Evolutionary conservation across 2,329 filamentous ascomycete species (phyloP), one percentile per base, ranked within the genome.

Genomic region (Botrytis deweyae): DNA sequence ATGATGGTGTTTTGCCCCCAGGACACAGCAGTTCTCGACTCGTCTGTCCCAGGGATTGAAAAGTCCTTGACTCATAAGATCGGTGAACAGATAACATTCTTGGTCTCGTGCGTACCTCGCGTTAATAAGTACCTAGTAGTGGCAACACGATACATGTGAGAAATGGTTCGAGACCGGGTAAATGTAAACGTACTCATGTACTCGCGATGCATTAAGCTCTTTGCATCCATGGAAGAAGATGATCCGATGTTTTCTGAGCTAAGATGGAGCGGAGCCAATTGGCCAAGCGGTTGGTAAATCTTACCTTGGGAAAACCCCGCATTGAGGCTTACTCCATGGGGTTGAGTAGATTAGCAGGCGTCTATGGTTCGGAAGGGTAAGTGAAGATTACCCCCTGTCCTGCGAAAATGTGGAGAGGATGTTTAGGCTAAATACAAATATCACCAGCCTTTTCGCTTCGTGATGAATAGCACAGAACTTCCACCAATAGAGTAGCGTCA

Each of bases 141-240:
- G 36, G 49, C 66, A 55, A 42, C 25, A 33, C n/a, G 6, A 16
- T 58, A 58, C 52, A 58, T 33, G 5, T 58, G 49, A 58, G 52
- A 68, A 58, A 14, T 18, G 52, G 14, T 29, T 29, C n/a, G 52
- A 38, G 65, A 33, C 20, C 49, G 49, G 66, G 44, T 62, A 70
- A 70, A 62, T 44, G 18, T 14, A 25, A 49, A 63, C 25, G 36
- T 40, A 63, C 12, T 40, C 36, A 40, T 58, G 52, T 58, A 58
- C 52, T 58, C 52, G 52, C 12, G 61, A 61, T 44, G 67, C 52
- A 36, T 59, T 70, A 68, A 46, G 16, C 68, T 70, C 20, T 62
- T 62, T 70, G 44, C 55, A 62, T 63, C n/a, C 67, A 70, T 46
- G 67, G 67, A 70, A 38, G 67, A 46, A 62, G 67, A 70, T 46